Evolutionary conservation across 768 basidiomycete species (phyloP), one percentile per base, ranked within the genome.

Genomic region (Roridomyces roridus): DNA sequence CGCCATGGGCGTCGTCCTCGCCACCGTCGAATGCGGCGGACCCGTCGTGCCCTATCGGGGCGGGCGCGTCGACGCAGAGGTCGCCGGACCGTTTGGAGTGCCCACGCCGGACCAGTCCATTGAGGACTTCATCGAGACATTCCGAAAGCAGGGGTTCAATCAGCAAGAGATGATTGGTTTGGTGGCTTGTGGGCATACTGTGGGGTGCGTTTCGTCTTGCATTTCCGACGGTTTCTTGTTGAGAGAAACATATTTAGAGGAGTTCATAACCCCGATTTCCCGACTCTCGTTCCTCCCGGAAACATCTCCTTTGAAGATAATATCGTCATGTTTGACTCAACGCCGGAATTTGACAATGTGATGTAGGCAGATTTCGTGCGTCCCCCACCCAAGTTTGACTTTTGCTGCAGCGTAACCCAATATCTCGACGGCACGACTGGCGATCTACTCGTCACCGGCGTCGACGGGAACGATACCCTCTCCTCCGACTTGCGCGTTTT

Each of bases 401-500:
- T n/a, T 34, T 26, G 24, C 20, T 41, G 17, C 26, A 80, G 77
- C 21, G 77, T 75, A 28, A 70, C 66, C 3, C 67, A 78, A 57
- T 81, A 77, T 60, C 65, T 79, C 31, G 66, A 70, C 53, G 74
- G 72, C 14, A 72, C 74, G 2, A 77, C 78, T 4, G 52, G 64
- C 34, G 75, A 79, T 55, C 72, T 72, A 12, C 70, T 81, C 15
- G 77, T 80, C 14, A 56, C 71, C 7, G 58, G 60, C 34, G 46
- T 61, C 0, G 77, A 79, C 40, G 56, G 52, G 17, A 76, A 75
- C 0, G 59, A 71, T 47, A 60, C 64, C 10, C 23, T 56, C 17
- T 44, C 36, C 11, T 78, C 79, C 18, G 79, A 80, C 58, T 48
- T 72, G n/a, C 71, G 77, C 6, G 67, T 79, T 9, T 80, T 78